Evolutionary conservation across 208 protist species (phyloP).

Genomic region (Acanthamoeba castellanii): DNA sequence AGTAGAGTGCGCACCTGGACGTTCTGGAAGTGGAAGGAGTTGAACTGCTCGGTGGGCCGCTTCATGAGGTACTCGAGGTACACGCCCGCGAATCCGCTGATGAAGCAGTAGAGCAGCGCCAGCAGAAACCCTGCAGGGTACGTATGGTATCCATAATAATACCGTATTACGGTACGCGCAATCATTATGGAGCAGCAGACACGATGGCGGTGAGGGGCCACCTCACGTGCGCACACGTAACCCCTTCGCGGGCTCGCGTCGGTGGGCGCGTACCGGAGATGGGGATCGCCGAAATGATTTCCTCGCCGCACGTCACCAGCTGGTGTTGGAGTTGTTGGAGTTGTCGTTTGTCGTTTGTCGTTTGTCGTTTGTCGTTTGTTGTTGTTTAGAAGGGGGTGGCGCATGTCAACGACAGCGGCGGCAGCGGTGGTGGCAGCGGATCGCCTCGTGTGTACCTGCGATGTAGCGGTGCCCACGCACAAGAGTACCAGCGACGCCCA

Average conservation of each 20-base stretch:
- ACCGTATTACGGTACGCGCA: too few species aligned
- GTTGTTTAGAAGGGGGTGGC: too few species aligned
- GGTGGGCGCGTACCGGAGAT: neutral
- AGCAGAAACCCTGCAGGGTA: neutral
- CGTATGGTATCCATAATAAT: neutral
- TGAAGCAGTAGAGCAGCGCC: slow-evolving; percentile 18
- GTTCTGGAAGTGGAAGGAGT: slow-evolving; percentile 48
- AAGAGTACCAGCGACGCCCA: neutral
- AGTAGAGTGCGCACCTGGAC: neutral
- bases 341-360: too few species aligned
- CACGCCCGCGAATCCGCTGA: slow-evolving; percentile 11
- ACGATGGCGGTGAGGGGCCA: too few species aligned
- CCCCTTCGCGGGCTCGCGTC: neutral
- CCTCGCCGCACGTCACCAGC: slow-evolving; percentile 21
- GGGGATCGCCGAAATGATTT: slow-evolving; percentile 37
- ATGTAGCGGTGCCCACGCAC: neutral
- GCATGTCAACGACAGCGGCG: too few species aligned
- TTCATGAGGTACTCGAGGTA: slow-evolving; percentile 46
- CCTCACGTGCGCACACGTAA: too few species aligned
- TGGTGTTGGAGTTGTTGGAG: neutral
- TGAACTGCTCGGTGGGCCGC: neutral
- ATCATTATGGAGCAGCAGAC: too few species aligned
- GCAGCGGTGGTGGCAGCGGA: too few species aligned
- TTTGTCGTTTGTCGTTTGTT: too few species aligned
- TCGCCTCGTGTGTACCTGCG: neutral